Evolutionary conservation across 495 filamentous ascomycete genomes (phyloP), one percentile per base, ranked within the genome.

Genomic region (Penicillium flavigenum): DNA sequence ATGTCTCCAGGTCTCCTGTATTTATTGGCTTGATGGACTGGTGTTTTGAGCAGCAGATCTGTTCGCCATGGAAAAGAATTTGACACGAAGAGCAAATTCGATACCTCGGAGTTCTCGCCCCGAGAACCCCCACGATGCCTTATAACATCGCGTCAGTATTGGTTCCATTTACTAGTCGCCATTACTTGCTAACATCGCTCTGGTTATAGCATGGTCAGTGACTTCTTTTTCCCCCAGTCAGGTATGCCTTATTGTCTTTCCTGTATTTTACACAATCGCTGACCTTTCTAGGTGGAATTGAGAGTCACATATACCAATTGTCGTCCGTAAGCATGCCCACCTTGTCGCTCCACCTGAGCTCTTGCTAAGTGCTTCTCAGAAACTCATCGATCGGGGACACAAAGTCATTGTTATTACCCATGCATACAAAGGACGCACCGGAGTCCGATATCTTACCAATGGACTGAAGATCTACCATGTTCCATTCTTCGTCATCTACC

Each of bases 321-420:
- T 94, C 94, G 36, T 89, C 87, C 22, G 79, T 80, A 72, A 60
- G 75, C 20, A 47, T 51, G 10, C 44, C 17, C 20, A 4, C 17
- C 32, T 38, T 19, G 19, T 22, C 52, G 1, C n/a, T 52, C 36
- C 26, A 32, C 26, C 31, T 42, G 12, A 8, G 19, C 51, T 11
- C 12, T 49, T 57, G 47, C 66, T 73, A 44, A 67, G 62, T 10
- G 5, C 5, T 11, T 20, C 34, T 32, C 38, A 79, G 77, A 98
- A 98, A 80, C 83, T 98, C 59, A 90, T 96, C 50, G 95, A 98
- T 70, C 88, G 94, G 24, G 94, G 94, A 32, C 94, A 98, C 78
- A 96, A 97, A 77, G 93, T 98, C 58, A 90, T 98, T 54, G 89
- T 98, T 63, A 92, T 98, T 66, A 98, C 95, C 0, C 94, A 98